Percentiles rank a stretch among this genome's conserved stretches.
Conservation (phyloP, 1,284 basidiomycete species). For the Boletus semigastroideus region DNA sequence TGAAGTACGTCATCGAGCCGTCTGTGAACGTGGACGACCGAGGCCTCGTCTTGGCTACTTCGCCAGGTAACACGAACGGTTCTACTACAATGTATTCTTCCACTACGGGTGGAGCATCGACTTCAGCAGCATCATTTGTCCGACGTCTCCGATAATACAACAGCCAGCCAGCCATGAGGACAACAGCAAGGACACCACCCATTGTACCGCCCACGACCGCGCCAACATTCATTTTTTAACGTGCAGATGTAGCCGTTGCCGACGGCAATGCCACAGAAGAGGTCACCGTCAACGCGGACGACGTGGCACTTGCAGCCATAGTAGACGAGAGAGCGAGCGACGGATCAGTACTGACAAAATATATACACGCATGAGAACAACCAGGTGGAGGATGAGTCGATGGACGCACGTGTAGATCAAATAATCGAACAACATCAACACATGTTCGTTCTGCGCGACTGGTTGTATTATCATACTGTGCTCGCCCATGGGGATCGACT, state of each 20-base stretch:
- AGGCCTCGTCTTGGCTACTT: background rate
- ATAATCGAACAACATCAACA: conserved; percentile 19
- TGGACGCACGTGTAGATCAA: conserved; percentile 14
- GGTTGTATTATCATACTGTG: conserved; percentile 12
- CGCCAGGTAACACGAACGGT: background rate
- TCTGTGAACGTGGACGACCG: background rate
- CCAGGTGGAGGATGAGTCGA: background rate
- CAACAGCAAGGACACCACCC: conserved; percentile 2
- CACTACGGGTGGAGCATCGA: rapidly evolving
- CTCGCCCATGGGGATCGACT: background rate
- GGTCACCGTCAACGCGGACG: background rate
- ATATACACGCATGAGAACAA: background rate
- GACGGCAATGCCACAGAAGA: background rate
- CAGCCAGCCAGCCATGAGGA: background rate
- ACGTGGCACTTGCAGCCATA: background rate
- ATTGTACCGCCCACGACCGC: conserved; percentile 12
- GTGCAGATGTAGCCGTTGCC: too few relatives aligned
- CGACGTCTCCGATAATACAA: conserved; percentile 2
- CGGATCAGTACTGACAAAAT: conserved; percentile 2
- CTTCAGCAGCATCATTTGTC: background rate
- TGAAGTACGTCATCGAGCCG: too few relatives aligned
- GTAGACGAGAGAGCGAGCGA: background rate
- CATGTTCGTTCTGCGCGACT: too few relatives aligned
- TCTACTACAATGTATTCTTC: background rate
- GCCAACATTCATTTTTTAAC: background rate